Percentiles rank a stretch among this genome's conserved stretches.
Evolutionary conservation across 2,329 filamentous ascomycete species (phyloP).

Genomic region (Endocalyx cinctus): DNA sequence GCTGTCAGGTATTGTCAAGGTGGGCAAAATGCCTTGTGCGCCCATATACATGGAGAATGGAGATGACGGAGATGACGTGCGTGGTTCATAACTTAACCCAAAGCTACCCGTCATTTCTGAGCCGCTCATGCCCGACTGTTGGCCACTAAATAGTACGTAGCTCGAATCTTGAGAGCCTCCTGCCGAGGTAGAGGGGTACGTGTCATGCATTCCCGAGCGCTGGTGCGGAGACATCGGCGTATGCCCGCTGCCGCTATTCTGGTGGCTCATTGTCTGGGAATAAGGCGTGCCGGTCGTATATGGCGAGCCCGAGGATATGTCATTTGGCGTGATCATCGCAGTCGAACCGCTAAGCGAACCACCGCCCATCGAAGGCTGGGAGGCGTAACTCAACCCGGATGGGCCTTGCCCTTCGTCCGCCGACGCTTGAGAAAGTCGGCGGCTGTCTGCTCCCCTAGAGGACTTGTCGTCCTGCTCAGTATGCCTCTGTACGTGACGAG

Average conservation of each 20-base stretch:
- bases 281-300: conserved; percentile 16
- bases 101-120: conserved; percentile 19
- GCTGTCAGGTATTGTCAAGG: conserved; percentile 27
- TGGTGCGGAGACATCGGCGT: conserved; percentile 22
- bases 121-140: conserved; percentile 16
- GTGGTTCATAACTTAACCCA: conserved; percentile 20
- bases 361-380: conserved; percentile 10
- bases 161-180: conserved; percentile 6
- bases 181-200: conserved; percentile 11
- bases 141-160: conserved; percentile 16
- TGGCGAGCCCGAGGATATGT: conserved; percentile 16
- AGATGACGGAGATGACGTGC: conserved; percentile 22
- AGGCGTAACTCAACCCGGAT: conserved; percentile 8
- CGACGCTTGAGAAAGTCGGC: conserved; percentile 21
- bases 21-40: conserved; percentile 23
- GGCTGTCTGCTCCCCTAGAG: conserved; percentile 23
- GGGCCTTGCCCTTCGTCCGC: conserved; percentile 15
- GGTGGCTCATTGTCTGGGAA: conserved; percentile 13
- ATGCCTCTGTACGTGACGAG: conserved; percentile 44
- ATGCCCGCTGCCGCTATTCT: conserved; percentile 16
- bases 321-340: conserved; percentile 16
- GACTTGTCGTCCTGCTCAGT: conserved; percentile 43
- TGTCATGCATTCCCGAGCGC: conserved; percentile 8
- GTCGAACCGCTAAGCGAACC: no score
- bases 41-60: conserved; percentile 20